A percentile compares a stretch with the other conserved stretches of the same genome.
phyloP scores from a whole-genome alignment of 2,329 filamentous ascomycete genomes.

The Pseudogymnoascus sp. region DNA sequence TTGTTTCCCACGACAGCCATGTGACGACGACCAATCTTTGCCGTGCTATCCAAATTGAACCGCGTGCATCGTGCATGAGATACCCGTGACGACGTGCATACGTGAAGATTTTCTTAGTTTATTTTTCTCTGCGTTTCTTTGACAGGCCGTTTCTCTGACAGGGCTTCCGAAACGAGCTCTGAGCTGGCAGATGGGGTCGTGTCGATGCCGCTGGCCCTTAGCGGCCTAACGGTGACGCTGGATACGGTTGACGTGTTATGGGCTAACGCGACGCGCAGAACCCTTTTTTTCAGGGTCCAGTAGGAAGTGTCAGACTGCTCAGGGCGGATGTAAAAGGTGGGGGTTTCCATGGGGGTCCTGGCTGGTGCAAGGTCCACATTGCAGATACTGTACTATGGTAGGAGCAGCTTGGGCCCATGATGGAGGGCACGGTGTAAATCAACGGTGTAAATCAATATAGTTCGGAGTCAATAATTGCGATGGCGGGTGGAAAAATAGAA shows the following conservation, averaged over 20 bases:
- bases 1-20: neutral
- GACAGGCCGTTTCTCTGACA: neutral
- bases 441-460: neutral
- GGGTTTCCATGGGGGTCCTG: neutral
- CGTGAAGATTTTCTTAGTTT: neutral
- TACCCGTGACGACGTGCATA: conserved; percentile 1
- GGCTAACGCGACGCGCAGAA: conserved; percentile 6
- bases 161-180: conserved; percentile 2
- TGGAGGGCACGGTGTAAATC: neutral
- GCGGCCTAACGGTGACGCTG: conserved; percentile 2
- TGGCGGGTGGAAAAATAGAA: neutral
- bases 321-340: neutral
- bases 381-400: neutral
- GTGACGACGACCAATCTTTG: neutral
- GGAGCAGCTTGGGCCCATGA: neutral
- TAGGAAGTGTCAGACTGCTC: neutral
- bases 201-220: neutral
- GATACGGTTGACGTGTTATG: neutral
- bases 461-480: neutral
- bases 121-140: neutral
- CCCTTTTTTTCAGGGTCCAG: conserved; percentile 5
- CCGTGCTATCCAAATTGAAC: conserved; percentile 1
- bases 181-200: neutral
- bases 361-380: neutral
- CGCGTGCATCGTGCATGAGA: neutral